Evolutionary conservation across 768 basidiomycete species (phyloP).

Genomic region (Paxillus rubicundulus): DNA sequence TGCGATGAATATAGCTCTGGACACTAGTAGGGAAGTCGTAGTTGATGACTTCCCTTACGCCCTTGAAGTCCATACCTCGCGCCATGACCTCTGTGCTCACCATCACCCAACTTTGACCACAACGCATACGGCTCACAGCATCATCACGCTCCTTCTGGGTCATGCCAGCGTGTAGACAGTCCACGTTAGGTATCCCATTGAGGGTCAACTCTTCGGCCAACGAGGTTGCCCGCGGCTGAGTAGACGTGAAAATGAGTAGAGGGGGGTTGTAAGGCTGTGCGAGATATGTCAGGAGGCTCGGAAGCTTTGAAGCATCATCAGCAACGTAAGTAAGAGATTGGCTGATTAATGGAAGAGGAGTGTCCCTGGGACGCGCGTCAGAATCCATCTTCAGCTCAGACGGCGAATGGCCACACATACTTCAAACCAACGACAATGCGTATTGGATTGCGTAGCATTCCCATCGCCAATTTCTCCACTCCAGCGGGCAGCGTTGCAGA

Average conservation of each 20-base stretch:
- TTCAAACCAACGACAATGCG: slow-evolving; percentile 96
- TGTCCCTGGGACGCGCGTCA: slow-evolving; percentile 60
- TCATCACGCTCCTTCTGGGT: slow-evolving; percentile 86
- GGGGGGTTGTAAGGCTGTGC: slow-evolving; percentile 85
- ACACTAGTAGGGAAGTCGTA: slow-evolving; percentile 96
- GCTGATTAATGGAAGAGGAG: slow-evolving; percentile 85
- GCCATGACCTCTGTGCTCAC: slow-evolving; percentile 97
- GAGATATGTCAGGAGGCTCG: slow-evolving; percentile 80
- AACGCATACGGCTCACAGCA: slow-evolving; percentile 78
- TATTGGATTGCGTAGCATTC: slow-evolving; percentile 80
- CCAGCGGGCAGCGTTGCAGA: slow-evolving; percentile 92
- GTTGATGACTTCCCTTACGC: slow-evolving; percentile 91
- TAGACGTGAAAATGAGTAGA: slow-evolving; percentile 85
- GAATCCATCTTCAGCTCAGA: neutral
- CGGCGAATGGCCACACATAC: slow-evolving; percentile 43
- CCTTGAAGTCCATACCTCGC: slow-evolving; percentile 97
- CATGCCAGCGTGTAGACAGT: slow-evolving; percentile 89
- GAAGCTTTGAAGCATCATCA: slow-evolving; percentile 91
- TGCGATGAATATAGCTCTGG: slow-evolving; percentile 94
- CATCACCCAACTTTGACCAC: slow-evolving; percentile 92
- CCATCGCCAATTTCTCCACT: slow-evolving; percentile 83
- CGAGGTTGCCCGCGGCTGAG: slow-evolving; percentile 81
- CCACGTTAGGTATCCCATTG: slow-evolving; percentile 76
- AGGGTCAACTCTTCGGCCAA: slow-evolving; percentile 79
- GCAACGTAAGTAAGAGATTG: slow-evolving; percentile 91